A percentile compares a stretch with the other conserved stretches of the same genome.
Evolutionary conservation across 768 basidiomycete genomes (phyloP).

Genomic region (Podaxis sp.): DNA sequence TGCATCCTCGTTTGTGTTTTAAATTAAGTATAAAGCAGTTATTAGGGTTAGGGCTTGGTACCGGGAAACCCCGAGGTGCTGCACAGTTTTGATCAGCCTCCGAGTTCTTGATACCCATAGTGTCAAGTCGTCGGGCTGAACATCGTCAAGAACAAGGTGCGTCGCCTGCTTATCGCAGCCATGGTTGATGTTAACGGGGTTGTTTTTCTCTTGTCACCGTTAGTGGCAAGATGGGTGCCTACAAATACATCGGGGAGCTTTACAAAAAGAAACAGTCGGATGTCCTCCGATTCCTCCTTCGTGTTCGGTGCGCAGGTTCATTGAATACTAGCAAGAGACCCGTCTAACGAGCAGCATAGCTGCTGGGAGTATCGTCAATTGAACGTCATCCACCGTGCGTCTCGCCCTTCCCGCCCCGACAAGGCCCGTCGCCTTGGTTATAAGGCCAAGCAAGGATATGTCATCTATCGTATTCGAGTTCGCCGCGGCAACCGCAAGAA

Average conservation of each 20-base stretch:
- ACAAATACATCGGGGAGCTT: constrained; percentile 95
- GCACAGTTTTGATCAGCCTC: constrained; percentile 37
- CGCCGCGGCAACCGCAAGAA: constrained; percentile 99
- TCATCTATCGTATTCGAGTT: constrained; percentile 96
- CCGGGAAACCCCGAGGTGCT: constrained; percentile 38
- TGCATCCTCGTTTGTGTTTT: too few relatives aligned
- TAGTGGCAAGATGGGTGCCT: constrained; percentile 80
- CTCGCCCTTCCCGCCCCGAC: constrained; percentile 97
- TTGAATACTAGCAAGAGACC: not conserved
- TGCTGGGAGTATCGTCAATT: constrained; percentile 99
- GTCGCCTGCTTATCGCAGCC: constrained; percentile 20
- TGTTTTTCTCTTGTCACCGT: not conserved
- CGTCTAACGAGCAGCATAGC: constrained; percentile 34
- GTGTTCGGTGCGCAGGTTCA: constrained; percentile 71
- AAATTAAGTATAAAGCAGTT: not conserved
- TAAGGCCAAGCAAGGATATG: constrained; percentile 99
- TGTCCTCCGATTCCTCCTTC: constrained; percentile 96
- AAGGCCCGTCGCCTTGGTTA: constrained; percentile 98
- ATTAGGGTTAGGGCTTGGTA: not conserved
- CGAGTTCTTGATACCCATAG: constrained; percentile 20
- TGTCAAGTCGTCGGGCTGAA: constrained; percentile 32
- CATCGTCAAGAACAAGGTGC: constrained; percentile 42
- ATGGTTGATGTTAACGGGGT: constrained; percentile 15
- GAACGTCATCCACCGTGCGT: constrained; percentile 97
- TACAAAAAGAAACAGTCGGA: constrained; percentile 99